Evolutionary conservation across 345 rosid genomes (phyloP), one percentile per base, ranked within the genome.

Genomic region (Sonneratia caseolaris): DNA sequence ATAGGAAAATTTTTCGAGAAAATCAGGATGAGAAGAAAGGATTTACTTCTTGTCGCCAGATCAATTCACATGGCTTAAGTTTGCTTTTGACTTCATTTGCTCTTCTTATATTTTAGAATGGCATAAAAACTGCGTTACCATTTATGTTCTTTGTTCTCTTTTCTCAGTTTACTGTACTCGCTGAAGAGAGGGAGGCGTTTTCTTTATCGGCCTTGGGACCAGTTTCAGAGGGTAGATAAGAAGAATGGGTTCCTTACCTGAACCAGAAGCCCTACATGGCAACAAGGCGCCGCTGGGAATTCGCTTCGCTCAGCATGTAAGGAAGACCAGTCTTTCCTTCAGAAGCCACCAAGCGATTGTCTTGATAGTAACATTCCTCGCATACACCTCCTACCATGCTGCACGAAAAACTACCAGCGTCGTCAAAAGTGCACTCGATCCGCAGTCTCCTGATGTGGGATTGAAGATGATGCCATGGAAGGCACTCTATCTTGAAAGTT

Each of bases 381-480:
- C 97, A 6, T 96, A 96, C 71, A 51, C 95, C 9, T 84, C 88
- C 78, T 92, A 86, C 76, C 99, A 91, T 76, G 91, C 93, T 5
- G 78, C 92, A 2, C 73, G 99, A 42, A 92, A 96, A 78, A 88
- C 94, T 40, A 85, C 89, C 32, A 92, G 98, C 81, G 86, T 96
- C 74, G 98, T 96, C 61, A 89, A 92, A 76, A 88, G 97, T 73
- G 72, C 89, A 6, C 98, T 96, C 38, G 99, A 96, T 77, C 99
- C 98, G 0, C 74, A 71, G 0, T 83, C 88, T 12, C 22, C 70
- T 11, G 70, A 42, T 5, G 49, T 13, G 35, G 55, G 32, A 47
- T 80, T 84, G 68, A 78, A 76, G 40, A 74, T 68, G 21, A 13
- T 73, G 40, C 82, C 83, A 13, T 80, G 84, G 86, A 82, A 70